Conservation (phyloP, 305 asterid species). For the Caryopteris hybrid region DNA sequence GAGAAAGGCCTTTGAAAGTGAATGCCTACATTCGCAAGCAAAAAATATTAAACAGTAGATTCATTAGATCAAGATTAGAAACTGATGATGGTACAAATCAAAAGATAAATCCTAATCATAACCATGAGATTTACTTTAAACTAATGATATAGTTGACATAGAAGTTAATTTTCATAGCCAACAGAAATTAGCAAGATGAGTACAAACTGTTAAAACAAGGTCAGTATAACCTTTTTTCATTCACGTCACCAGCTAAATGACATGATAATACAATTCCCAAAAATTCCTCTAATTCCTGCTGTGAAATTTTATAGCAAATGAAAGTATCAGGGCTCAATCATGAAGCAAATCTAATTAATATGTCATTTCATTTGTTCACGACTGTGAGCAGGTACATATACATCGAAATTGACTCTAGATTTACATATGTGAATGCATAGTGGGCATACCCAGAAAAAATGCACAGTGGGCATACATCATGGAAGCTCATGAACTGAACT, state of each 20-base stretch:
- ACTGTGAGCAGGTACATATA: no score
- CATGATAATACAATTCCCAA: no score
- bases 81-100: background rate
- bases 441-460: background rate
- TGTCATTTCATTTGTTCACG: no score
- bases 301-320: no score
- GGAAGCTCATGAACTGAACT: background rate
- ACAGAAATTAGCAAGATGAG: background rate
- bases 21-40: slow-evolving; percentile 55
- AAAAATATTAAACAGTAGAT: slow-evolving; percentile 14
- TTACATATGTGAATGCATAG: background rate
- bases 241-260: background rate
- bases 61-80: slow-evolving; percentile 2
- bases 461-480: background rate
- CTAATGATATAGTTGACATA: background rate
- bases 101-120: slow-evolving; percentile 1
- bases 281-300: no score
- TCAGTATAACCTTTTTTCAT: background rate
- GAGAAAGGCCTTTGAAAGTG: slow-evolving; percentile 76
- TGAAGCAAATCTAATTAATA: no score
- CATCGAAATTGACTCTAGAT: no score
- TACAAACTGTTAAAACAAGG: background rate
- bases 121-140: background rate
- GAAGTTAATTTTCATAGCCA: background rate
- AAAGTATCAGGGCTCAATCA: no score